Base-by-base conservation (phyloP, 768 basidiomycete species). In the Auriscalpium vulgare region DNA sequence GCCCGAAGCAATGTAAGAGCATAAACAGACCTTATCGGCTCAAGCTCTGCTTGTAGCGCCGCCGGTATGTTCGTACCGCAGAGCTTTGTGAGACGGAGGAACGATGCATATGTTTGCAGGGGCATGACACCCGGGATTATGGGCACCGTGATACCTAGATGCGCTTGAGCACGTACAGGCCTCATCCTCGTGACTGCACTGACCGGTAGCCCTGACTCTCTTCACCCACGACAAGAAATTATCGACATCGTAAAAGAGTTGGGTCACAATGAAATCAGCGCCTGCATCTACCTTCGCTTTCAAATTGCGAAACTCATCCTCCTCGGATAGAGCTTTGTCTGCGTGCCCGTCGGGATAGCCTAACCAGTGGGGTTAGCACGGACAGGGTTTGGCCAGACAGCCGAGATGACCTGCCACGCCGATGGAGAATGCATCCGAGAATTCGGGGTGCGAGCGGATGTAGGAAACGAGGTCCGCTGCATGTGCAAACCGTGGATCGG, bases 41-140 rank as follows among this genome's bases (percentile, higher is more conserved):
- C 82, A 0, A 98, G 73, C 57, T 82, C 83, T 1, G 76, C 65
- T 71, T 85, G 75, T 50, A 95, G 74, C 10, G 73, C 65, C 2
- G 76, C 71, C 0, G 95, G 95, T 16, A 98, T 84, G 19, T 76
- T 76, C 3, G 85, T 83, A 16, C 88, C 88, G 59, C 91, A 95
- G 46, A 99, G 76, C 68, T 95, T 97, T 19, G 87, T 90, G 63
- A 98, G 75, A 47, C 97, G 85, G 47, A 88, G 75, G 72, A 99
- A 98, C 1, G 97, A 97, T 4, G 87, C 82, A 67, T 94, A 95
- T 21, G 91, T 97, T 67, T 98, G 97, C 55, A 99, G 92, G 0
- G 97, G 95, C 94, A 98, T 97, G 54, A 98, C 83, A 10, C 95
- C 93, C 9, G 97, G 93, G 58, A 99, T 87, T 62, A 99, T 83